These are phyloP conservation scores for Saturnispora dispora DNA, from an alignment of 805 yeast genomes.

Conservation along the genomic window DNA sequence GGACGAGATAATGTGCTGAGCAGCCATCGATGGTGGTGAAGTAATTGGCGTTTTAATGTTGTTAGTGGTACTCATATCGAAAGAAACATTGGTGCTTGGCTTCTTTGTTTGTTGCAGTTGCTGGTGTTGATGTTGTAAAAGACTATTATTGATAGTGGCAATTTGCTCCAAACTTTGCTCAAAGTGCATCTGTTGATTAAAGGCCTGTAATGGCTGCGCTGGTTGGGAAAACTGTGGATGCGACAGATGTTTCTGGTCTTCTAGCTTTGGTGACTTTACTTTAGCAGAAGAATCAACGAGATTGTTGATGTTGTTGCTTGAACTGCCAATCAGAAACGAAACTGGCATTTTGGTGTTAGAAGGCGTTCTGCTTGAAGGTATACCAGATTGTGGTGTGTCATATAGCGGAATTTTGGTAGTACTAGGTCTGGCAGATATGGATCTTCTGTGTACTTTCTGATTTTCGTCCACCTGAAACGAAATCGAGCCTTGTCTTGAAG, in stretches of 20 bases:
- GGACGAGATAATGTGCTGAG: conserved; percentile 1
- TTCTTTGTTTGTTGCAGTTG: background rate
- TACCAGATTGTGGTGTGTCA: conserved; percentile 21
- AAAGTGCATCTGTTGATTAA: background rate
- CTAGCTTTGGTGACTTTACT: conserved; percentile 3
- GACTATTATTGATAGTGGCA: background rate
- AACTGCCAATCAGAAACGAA: background rate
- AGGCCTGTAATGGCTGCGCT: background rate
- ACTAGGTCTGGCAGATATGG: conserved; percentile 46
- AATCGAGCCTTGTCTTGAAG: conserved; percentile 22
- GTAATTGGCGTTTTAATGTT: conserved; percentile 2
- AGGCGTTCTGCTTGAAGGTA: conserved; percentile 24
- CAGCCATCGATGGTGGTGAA: conserved; percentile 3
- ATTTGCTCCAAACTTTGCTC: background rate
- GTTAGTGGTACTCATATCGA: conserved; percentile 1
- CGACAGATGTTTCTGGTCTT: background rate
- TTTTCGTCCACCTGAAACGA: conserved; percentile 39
- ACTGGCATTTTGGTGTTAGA: conserved; percentile 14
- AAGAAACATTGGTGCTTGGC: conserved; percentile 1
- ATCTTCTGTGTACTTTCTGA: conserved; percentile 41
- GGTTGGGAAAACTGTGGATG: background rate
- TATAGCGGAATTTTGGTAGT: conserved; percentile 24
- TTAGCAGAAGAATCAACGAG: background rate
- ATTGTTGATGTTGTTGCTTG: background rate
- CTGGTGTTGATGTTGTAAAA: background rate